phyloP scores from a whole-genome alignment of 164 flowering plant genomes.

The Piper betle region DNA sequence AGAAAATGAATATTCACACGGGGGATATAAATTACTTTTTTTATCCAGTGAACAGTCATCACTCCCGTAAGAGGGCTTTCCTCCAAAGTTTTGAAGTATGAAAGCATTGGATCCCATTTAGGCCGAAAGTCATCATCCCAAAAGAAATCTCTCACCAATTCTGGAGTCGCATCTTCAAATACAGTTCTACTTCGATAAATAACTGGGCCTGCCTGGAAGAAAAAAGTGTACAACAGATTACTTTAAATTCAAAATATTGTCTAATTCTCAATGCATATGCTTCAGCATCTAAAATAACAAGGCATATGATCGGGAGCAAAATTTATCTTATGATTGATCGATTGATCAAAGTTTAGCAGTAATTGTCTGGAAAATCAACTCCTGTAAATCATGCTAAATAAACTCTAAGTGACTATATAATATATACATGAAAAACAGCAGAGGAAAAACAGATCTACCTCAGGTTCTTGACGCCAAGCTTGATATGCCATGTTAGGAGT shows the following conservation, averaged over 20 bases:
- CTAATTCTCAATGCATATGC: neutral
- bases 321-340: no score
- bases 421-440: neutral
- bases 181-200: slow-evolving; percentile 72
- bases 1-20: neutral
- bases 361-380: no score
- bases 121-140: slow-evolving; percentile 98
- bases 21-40: slow-evolving; percentile 45
- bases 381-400: no score
- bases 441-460: slow-evolving; percentile 30
- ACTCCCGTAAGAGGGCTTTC: slow-evolving; percentile 62
- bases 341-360: no score
- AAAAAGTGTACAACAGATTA: slow-evolving; percentile 3
- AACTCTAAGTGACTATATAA: neutral
- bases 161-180: slow-evolving; percentile 88
- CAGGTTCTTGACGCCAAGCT: slow-evolving; percentile 93
- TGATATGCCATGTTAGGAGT: slow-evolving; percentile 72
- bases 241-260: neutral
- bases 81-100: slow-evolving; percentile 51
- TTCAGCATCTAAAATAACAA: neutral
- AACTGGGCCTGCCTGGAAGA: slow-evolving; percentile 54
- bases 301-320: no score
- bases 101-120: slow-evolving; percentile 94
- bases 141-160: slow-evolving; percentile 91
- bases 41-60: slow-evolving; percentile 78